Evolutionary conservation across 2,329 filamentous ascomycete genomes (phyloP).

Genomic region (Colletotrichum sidae): DNA sequence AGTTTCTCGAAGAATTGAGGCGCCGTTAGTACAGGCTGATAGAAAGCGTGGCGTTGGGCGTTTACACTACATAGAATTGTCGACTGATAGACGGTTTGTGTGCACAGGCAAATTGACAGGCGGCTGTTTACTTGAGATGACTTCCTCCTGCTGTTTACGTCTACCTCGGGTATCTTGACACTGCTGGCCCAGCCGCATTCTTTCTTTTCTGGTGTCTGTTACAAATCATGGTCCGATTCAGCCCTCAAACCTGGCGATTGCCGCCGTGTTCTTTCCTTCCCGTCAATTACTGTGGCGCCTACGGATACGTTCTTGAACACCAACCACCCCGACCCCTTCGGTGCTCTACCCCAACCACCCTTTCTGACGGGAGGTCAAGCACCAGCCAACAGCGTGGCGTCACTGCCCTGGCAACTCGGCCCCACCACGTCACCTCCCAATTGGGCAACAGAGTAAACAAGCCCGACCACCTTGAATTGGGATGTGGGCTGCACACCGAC

Average conservation of each 20-base stretch:
- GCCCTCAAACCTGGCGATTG: too few relatives aligned
- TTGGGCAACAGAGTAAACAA: conserved; percentile 40
- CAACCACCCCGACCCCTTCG: neutral
- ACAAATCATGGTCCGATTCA: too few relatives aligned
- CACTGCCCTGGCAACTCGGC: conserved; percentile 39
- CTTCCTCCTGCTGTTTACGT: too few relatives aligned
- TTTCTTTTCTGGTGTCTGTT: too few relatives aligned
- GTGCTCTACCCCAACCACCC: neutral
- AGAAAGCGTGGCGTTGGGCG: conserved; percentile 28
- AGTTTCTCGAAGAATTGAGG: too few relatives aligned
- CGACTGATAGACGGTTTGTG: conserved; percentile 13
- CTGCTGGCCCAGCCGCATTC: too few relatives aligned
- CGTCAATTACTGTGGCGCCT: too few relatives aligned
- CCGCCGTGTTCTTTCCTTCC: too few relatives aligned
- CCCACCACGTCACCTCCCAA: conserved; percentile 35
- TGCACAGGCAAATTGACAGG: conserved; percentile 7
- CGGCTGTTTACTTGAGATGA: conserved; percentile 8
- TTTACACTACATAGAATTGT: conserved; percentile 18
- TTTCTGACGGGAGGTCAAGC: conserved; percentile 9
- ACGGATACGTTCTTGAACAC: too few relatives aligned
- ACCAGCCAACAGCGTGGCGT: conserved; percentile 30
- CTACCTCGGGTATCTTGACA: too few relatives aligned
- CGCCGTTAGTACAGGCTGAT: neutral
- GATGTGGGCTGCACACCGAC: conserved; percentile 43
- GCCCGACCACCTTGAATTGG: conserved; percentile 34